These are phyloP conservation scores for Talaromyces verruculosus DNA, from an alignment of 2,329 filamentous ascomycete species.

Conservation along the genomic window DNA sequence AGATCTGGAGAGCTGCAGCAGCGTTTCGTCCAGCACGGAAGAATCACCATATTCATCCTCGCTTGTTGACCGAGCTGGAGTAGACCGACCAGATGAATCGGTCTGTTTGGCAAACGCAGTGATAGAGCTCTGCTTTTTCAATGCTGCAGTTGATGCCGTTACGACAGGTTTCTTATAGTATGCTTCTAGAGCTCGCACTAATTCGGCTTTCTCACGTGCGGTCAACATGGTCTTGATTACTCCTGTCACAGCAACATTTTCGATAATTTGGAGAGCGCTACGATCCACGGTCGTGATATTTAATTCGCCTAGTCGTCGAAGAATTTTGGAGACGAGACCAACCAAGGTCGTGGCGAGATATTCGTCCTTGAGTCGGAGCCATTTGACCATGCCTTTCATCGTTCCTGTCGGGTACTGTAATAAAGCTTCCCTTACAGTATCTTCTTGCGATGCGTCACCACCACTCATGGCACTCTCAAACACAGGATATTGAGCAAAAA, in stretches of 20 bases:
- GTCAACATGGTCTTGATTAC: constrained; percentile 75
- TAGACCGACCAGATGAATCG: constrained; percentile 38
- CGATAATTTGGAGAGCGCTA: constrained; percentile 63
- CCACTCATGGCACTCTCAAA: constrained; percentile 69
- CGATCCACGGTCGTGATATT: constrained; percentile 66
- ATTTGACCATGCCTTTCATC: constrained; percentile 71
- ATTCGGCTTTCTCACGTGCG: constrained; percentile 78
- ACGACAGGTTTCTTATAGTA: constrained; percentile 49
- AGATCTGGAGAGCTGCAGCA: constrained; percentile 44
- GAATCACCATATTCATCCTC: constrained; percentile 45
- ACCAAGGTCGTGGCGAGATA: constrained; percentile 83
- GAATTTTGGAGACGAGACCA: constrained; percentile 77
- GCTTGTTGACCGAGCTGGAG: constrained; percentile 31
- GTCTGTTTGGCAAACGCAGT: constrained; percentile 41
- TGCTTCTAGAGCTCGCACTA: constrained; percentile 62
- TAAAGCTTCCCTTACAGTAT: constrained; percentile 53
- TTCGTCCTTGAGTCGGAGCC: constrained; percentile 84
- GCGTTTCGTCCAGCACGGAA: constrained; percentile 42
- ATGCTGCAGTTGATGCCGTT: constrained; percentile 40
- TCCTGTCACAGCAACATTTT: constrained; percentile 54
- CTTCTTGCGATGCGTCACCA: constrained; percentile 41
- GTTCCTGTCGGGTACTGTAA: constrained; percentile 65
- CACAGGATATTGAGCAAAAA: constrained; percentile 82
- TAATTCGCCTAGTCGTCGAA: constrained; percentile 76
- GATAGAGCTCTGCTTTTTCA: constrained; percentile 47